Evolutionary conservation across 139 green algal genomes (phyloP).

Genomic region (Pseudopediastrum boryanum): DNA sequence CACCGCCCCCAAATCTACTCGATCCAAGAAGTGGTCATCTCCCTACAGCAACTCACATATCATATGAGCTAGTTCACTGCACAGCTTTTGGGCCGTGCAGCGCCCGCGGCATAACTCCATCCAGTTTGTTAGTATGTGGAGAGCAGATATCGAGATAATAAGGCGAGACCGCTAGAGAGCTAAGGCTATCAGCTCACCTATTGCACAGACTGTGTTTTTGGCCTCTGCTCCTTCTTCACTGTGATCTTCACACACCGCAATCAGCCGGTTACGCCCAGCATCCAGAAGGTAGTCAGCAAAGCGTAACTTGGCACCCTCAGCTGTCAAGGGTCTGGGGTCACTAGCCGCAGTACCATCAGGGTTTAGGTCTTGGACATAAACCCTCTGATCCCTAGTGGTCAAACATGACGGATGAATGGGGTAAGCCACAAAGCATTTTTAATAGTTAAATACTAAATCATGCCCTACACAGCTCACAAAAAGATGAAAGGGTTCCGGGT

Average conservation of each 20-base stretch:
- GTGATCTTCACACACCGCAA: slow-evolving; percentile 67
- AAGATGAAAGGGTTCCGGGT: no score
- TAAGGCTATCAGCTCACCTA: no score
- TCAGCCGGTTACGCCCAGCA: slow-evolving; percentile 43
- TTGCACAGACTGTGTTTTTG: slow-evolving; percentile 58
- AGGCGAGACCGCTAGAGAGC: not conserved
- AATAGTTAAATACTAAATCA: no score
- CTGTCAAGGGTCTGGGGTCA: slow-evolving; percentile 35
- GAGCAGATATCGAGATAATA: not conserved
- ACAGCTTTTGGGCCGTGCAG: no score
- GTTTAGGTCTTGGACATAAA: slow-evolving; percentile 63
- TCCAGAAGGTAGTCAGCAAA: slow-evolving; percentile 68
- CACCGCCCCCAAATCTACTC: no score
- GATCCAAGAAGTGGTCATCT: no score
- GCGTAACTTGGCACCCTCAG: slow-evolving; percentile 42
- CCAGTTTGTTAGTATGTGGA: no score
- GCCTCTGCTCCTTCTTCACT: slow-evolving; percentile 43
- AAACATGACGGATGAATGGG: no score
- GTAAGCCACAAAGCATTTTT: no score
- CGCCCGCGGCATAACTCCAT: no score
- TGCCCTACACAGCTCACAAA: no score
- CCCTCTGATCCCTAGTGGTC: slow-evolving; percentile 72
- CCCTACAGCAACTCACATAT: not conserved
- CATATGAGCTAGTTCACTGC: no score
- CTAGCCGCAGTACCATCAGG: not conserved